Evolutionary conservation across 768 basidiomycete species (phyloP).

Genomic region (Phanerochaete sordida): DNA sequence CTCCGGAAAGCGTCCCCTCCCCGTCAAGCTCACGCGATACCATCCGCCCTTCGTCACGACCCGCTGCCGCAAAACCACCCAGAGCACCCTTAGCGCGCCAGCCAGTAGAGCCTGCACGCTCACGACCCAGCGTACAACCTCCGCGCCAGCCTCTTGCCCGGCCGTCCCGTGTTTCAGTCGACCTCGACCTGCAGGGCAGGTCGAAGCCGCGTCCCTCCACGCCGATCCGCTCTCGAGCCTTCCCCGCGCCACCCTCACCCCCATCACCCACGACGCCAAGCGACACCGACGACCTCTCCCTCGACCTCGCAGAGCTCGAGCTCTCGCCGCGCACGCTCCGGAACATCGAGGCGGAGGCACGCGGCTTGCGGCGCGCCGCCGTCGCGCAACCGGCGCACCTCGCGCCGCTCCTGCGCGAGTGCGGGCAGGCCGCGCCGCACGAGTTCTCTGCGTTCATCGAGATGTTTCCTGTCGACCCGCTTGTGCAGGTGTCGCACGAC

Average conservation of each 20-base stretch:
- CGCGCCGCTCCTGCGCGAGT: slow-evolving; percentile 63
- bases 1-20: not conserved
- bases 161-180: slow-evolving; percentile 12
- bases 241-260: slow-evolving; percentile 39
- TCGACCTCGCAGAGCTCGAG: slow-evolving; percentile 43
- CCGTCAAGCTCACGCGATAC: not conserved
- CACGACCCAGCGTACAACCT: not conserved
- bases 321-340: slow-evolving; percentile 27
- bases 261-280: slow-evolving; percentile 56
- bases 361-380: slow-evolving; percentile 16
- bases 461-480: slow-evolving; percentile 69
- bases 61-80: not conserved
- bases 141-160: slow-evolving; percentile 30
- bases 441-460: slow-evolving; percentile 85
- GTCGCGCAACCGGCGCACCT: slow-evolving; percentile 45
- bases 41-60: not conserved
- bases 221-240: slow-evolving; percentile 47
- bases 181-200: slow-evolving; percentile 5
- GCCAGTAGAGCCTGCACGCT: not conserved
- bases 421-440: slow-evolving; percentile 61
- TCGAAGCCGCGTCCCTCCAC: slow-evolving; percentile 61
- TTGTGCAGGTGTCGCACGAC: slow-evolving; percentile 11
- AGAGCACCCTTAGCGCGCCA: not conserved
- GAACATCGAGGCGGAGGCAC: not conserved
- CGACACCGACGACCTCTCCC: slow-evolving; percentile 46